Evolutionary conservation across 2,329 filamentous ascomycete species (phyloP), one percentile per base, ranked within the genome.

Genomic region (Metarhizium sp.): DNA sequence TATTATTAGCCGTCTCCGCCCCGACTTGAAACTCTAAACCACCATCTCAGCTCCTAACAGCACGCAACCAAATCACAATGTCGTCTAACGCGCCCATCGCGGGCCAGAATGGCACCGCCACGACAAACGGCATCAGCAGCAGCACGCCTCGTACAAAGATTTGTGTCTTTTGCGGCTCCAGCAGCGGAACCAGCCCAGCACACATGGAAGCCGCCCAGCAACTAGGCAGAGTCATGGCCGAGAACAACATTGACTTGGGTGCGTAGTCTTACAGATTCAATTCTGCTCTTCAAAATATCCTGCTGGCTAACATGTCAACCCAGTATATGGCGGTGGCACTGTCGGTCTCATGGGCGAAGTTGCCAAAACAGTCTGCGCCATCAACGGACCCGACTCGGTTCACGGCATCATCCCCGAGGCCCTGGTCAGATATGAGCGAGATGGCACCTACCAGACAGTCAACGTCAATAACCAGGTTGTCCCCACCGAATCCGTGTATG

Each of bases 261-360:
- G 65, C 62, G 73, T 68, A 54, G 55, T 46, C 29, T 20, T 16
- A 25, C 45, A 40, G 20, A 52, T 43, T 54, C 25, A 36, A 50
- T 45, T 49, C 34, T 25, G 42, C 52, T 34, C 20, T 18, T 16
- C 20, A 38, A 48, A 52, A 38, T 16, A 48, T 50, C 48, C 6
- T n/a, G 14, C 47, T 14, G 10, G 6, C 10, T 51, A 25, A 51
- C 53, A 50, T 25, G 30, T 11, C 30, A 29, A n/a, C 11, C 52
- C 49, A 83, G 91, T 97, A 60, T 99, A 97, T 71, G 94, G 94
- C 62, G 94, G 94, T 62, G 94, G 94, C 66, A 97, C 92, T 2
- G 84, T 90, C 42, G 94, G 94, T 10, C 80, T 99, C 49, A 99
- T 99, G 94, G 94, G 94, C 67, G 91, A 96, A 68, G 73, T 97